Conservation (phyloP, 257 asterid species). For the Primulina huaijiensis region DNA sequence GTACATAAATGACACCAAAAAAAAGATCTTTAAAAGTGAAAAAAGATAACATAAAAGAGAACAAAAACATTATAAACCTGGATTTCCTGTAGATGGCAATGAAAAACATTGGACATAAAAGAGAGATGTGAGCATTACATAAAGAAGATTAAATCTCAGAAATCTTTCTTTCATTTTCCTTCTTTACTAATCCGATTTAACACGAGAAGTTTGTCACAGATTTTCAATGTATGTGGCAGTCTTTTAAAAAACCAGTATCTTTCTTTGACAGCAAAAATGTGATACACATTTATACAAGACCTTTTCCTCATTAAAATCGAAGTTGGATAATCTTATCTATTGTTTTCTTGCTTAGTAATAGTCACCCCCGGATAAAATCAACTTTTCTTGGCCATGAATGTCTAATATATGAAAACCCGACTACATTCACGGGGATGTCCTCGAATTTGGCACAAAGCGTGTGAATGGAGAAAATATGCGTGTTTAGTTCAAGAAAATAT, state of each 20-base stretch:
- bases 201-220: slow-evolving; percentile 15
- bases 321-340: slow-evolving; percentile 32
- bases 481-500: not conserved
- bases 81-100: slow-evolving; percentile 20
- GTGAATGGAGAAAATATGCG: no score
- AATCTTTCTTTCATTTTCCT: slow-evolving; percentile 26
- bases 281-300: slow-evolving; percentile 28
- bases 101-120: slow-evolving; percentile 26
- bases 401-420: not conserved
- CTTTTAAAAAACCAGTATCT: no score
- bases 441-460: no score
- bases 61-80: not conserved
- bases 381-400: slow-evolving; percentile 28
- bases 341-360: slow-evolving; percentile 29
- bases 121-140: slow-evolving; percentile 20
- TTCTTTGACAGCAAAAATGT: no score
- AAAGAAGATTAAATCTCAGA: slow-evolving; percentile 11
- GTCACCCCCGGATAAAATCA: no score
- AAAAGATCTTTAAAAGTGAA: no score
- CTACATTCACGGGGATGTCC: not conserved
- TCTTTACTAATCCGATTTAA: slow-evolving; percentile 5
- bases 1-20: not conserved
- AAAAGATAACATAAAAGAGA: not conserved
- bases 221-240: no score
- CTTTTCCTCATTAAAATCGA: slow-evolving; percentile 31